Evolutionary conservation across 1,284 basidiomycete species (phyloP).

Genomic region (Puccinia hordei): DNA sequence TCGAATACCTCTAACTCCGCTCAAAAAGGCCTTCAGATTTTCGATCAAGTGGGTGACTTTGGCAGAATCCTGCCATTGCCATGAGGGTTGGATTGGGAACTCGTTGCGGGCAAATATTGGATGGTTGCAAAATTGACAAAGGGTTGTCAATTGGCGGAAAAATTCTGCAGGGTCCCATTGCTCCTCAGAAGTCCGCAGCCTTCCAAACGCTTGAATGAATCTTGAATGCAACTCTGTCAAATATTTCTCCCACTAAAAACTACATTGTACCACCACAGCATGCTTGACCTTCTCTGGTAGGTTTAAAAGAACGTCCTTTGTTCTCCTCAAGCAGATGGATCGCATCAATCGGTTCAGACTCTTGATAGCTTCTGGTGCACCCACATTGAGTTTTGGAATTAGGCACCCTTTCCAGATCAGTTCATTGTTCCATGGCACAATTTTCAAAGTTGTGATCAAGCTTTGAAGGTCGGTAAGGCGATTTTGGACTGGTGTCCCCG

Average conservation of each 20-base stretch:
- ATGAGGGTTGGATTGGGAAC: not conserved
- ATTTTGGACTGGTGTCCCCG: constrained; percentile 59
- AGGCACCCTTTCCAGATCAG: not conserved
- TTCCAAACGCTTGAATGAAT: not conserved
- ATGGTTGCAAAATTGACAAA: not conserved
- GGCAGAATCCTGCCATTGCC: constrained; percentile 13
- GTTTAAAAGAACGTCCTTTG: not conserved
- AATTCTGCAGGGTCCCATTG: not conserved
- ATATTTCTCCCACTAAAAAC: not conserved
- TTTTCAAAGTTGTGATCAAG: constrained; percentile 51
- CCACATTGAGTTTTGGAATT: not conserved
- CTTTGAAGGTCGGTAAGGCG: constrained; percentile 58
- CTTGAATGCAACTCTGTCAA: not conserved
- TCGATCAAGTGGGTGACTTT: not conserved
- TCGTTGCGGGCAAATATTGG: not conserved
- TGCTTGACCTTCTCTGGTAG: not conserved
- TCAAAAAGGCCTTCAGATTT: not conserved
- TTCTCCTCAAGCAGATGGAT: not conserved
- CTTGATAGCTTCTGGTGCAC: not conserved
- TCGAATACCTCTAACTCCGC: not conserved
- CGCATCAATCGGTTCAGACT: not conserved
- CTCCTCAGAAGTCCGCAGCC: not conserved
- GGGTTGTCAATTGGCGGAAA: not conserved
- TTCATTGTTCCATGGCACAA: not conserved
- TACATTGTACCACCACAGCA: not conserved